phyloP scores from a whole-genome alignment of 805 yeast species.

The Ogataea siamensis region DNA sequence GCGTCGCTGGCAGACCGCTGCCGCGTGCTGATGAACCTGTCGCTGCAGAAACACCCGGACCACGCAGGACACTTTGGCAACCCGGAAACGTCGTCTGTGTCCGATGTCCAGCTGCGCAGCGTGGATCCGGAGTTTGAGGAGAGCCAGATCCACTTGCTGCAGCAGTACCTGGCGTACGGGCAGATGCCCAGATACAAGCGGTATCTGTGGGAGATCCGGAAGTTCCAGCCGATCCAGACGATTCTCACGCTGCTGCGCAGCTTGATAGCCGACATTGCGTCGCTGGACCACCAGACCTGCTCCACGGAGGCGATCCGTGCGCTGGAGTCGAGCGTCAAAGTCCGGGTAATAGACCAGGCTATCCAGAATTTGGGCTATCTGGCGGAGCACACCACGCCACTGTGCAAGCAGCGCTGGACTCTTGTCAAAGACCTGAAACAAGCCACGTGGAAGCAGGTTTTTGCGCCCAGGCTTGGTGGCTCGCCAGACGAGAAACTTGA shows the following conservation, averaged over 20 bases:
- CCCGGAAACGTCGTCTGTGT: slow-evolving; percentile 8
- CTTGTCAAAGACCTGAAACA: slow-evolving; percentile 23
- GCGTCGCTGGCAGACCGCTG: slow-evolving; percentile 25
- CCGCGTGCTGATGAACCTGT: slow-evolving; percentile 12
- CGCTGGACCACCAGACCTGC: slow-evolving; percentile 1
- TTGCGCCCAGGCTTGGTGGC: too few relatives aligned
- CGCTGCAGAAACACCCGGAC: neutral
- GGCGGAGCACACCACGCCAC: slow-evolving; percentile 27
- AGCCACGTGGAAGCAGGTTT: slow-evolving; percentile 26
- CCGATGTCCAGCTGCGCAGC: neutral
- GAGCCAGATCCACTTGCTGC: slow-evolving; percentile 22
- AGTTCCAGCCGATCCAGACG: slow-evolving; percentile 29
- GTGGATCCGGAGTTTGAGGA: slow-evolving; percentile 4
- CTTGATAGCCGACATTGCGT: slow-evolving; percentile 14
- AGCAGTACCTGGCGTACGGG: slow-evolving; percentile 22
- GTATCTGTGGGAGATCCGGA: slow-evolving; percentile 28
- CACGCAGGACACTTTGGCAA: too few relatives aligned
- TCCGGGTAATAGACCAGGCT: slow-evolving; percentile 17
- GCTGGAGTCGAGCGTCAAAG: slow-evolving; percentile 13
- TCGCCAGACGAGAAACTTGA: too few relatives aligned
- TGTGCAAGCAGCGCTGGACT: slow-evolving; percentile 31
- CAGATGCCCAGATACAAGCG: slow-evolving; percentile 22
- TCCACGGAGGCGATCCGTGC: slow-evolving; percentile 1
- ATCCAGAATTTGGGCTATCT: slow-evolving; percentile 23
- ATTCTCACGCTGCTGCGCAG: slow-evolving; percentile 19